Percentiles rank a stretch among this genome's conserved stretches.
These are phyloP conservation scores for Parmelia sp. DNA, from an alignment of 495 filamentous ascomycete species.

Conservation along the genomic window DNA sequence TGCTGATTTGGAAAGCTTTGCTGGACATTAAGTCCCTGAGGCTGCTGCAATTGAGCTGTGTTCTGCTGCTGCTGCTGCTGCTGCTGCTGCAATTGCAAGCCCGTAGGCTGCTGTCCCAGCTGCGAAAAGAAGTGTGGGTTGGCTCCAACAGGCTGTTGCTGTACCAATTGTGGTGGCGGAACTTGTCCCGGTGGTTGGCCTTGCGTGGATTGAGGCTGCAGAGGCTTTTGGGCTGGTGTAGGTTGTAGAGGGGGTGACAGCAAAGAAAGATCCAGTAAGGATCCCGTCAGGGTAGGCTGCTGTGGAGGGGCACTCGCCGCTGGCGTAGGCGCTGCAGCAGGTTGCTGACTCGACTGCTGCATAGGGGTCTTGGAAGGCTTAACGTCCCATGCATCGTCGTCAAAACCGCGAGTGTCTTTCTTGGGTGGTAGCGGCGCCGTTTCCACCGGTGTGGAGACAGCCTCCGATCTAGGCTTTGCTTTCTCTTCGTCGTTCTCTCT, in stretches of 20 bases:
- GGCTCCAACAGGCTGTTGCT: conserved; percentile 41
- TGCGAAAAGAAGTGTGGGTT: conserved; percentile 41
- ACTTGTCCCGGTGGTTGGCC: conserved; percentile 41
- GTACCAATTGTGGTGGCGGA: conserved; percentile 35
- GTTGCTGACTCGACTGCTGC: conserved; percentile 32
- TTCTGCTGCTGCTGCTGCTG: no score
- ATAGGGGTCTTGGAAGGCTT: conserved; percentile 71
- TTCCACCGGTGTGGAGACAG: conserved; percentile 39
- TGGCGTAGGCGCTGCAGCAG: conserved; percentile 22
- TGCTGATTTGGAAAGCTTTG: conserved; percentile 25
- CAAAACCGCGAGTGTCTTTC: conserved; percentile 60
- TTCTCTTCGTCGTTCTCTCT: conserved; percentile 41
- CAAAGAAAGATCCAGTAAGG: conserved; percentile 73
- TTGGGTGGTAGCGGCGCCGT: conserved; percentile 41
- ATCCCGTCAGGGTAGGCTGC: conserved; percentile 56
- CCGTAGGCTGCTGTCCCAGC: conserved; percentile 36
- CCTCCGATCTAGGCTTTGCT: conserved; percentile 37
- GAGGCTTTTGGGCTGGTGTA: conserved; percentile 50
- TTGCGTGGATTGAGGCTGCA: conserved; percentile 37
- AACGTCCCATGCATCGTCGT: conserved; percentile 96
- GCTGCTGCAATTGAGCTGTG: conserved; percentile 25
- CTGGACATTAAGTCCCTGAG: conserved; percentile 23
- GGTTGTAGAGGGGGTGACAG: conserved; percentile 72
- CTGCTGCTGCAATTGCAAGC: conserved; percentile 21
- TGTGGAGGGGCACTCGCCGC: conserved; percentile 28